Conservation (phyloP, 139 green algal species). For the Picochlorum sp. region DNA sequence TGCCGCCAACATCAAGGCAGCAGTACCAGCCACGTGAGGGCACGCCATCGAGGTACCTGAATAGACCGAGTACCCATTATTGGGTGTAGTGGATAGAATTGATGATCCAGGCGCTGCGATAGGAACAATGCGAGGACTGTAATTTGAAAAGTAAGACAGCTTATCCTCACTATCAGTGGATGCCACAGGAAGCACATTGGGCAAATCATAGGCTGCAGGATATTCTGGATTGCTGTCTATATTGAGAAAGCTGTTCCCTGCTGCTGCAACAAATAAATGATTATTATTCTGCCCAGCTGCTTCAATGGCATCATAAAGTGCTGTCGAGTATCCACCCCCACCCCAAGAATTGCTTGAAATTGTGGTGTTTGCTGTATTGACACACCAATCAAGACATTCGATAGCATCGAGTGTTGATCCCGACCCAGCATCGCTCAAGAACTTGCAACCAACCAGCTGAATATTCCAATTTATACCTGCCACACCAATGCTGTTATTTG, state of each 20-base stretch:
- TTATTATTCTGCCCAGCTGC: conserved; percentile 2
- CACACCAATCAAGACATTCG: conserved; percentile 28
- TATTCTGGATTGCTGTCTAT: background rate
- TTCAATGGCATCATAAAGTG: conserved; percentile 21
- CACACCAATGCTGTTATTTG: conserved; percentile 13
- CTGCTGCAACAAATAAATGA: conserved; percentile 31
- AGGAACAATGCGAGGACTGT: conserved; percentile 1
- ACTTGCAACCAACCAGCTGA: conserved; percentile 20
- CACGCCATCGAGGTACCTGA: conserved; percentile 82
- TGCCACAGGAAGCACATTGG: conserved; percentile 13
- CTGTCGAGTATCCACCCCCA: conserved; percentile 10
- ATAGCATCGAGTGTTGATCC: conserved; percentile 32
- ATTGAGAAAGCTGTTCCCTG: conserved; percentile 14
- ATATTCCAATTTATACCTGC: conserved; percentile 18
- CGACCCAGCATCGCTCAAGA: conserved; percentile 7
- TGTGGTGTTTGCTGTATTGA: conserved; percentile 6
- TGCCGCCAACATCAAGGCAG: conserved; percentile 24
- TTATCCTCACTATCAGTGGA: background rate
- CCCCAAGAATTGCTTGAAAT: conserved; percentile 35
- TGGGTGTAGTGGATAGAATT: background rate
- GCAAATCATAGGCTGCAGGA: conserved; percentile 5
- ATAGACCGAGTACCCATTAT: background rate
- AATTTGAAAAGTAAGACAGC: conserved; percentile 11
- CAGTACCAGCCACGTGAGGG: conserved; percentile 43
- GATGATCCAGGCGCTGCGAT: conserved; percentile 9